A percentile compares a stretch with the other conserved stretches of the same genome.
phyloP scores from a whole-genome alignment of 495 filamentous ascomycete species.

The Letharia columbiana region DNA sequence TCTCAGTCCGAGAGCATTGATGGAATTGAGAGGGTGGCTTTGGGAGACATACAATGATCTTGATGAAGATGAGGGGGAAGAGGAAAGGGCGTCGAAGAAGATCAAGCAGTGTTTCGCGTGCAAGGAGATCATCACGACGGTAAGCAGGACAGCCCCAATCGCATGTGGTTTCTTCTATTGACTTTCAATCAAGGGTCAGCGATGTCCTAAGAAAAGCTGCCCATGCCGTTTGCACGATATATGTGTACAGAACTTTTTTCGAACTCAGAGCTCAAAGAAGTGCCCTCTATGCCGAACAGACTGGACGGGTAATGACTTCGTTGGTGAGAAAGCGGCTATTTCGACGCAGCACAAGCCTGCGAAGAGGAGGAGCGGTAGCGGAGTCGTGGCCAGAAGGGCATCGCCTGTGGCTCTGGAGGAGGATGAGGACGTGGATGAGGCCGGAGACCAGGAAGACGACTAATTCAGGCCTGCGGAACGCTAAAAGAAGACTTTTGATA shows the following conservation, averaged over 20 bases:
- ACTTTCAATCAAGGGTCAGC: constrained; percentile 51
- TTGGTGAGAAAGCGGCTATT: constrained; percentile 68
- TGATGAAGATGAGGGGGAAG: constrained; percentile 43
- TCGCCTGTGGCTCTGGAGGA: constrained; percentile 25
- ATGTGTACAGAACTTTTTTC: constrained; percentile 66
- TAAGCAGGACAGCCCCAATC: constrained; percentile 31
- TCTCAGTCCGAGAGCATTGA: constrained; percentile 64
- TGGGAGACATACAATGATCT: constrained; percentile 75
- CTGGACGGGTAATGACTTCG: constrained; percentile 68
- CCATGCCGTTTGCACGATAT: constrained; percentile 64
- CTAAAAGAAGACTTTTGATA: not conserved
- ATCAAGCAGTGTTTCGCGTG: constrained; percentile 88
- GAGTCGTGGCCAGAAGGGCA: constrained; percentile 17
- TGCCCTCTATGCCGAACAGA: constrained; percentile 66
- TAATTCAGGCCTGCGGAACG: not conserved
- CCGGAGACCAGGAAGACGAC: constrained; percentile 16
- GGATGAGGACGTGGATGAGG: constrained; percentile 20
- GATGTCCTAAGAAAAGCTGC: constrained; percentile 64
- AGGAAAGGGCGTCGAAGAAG: constrained; percentile 38
- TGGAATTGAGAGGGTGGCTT: constrained; percentile 80
- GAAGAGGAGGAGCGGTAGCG: constrained; percentile 31
- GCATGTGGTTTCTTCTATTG: constrained; percentile 4
- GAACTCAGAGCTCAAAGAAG: constrained; percentile 48
- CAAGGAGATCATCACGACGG: constrained; percentile 79
- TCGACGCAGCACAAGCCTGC: constrained; percentile 26